Conservation (phyloP, 805 yeast species). For the Candida germanica region DNA sequence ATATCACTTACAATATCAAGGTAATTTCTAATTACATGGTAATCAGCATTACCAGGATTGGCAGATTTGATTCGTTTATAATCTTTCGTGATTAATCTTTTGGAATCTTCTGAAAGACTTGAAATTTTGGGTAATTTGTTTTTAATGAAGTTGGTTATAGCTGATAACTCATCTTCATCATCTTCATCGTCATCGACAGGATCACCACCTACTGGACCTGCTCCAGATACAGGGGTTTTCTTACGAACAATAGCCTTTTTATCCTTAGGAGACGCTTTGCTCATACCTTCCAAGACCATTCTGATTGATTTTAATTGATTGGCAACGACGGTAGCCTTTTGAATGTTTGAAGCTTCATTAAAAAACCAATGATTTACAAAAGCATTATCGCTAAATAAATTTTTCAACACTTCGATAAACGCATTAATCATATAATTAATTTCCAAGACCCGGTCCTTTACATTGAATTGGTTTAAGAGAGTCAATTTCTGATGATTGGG, state of each 20-base stretch:
- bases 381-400: constrained; percentile 27
- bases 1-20: constrained; percentile 63
- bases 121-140: constrained; percentile 33
- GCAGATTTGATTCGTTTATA: constrained; percentile 53
- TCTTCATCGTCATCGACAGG: constrained; percentile 37
- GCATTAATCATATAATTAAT: constrained; percentile 30
- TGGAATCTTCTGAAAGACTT: constrained; percentile 35
- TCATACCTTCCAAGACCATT: constrained; percentile 46
- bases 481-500: constrained; percentile 41
- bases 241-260: constrained; percentile 17
- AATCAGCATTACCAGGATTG: constrained; percentile 49
- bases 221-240: constrained; percentile 32
- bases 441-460: constrained; percentile 30
- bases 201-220: constrained; percentile 35
- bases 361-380: constrained; percentile 45
- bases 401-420: constrained; percentile 37
- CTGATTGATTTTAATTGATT: constrained; percentile 53
- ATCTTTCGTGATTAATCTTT: constrained; percentile 44
- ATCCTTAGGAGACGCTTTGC: constrained; percentile 16
- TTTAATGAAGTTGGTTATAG: constrained; percentile 35
- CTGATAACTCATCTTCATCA: constrained; percentile 41
- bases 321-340: constrained; percentile 53
- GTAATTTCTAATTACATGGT: constrained; percentile 61
- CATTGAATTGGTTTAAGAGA: constrained; percentile 31
- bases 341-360: constrained; percentile 48